A percentile compares a stretch with the other conserved stretches of the same genome.
phyloP scores from a whole-genome alignment of 805 yeast genomes.

The Barnettozyma siamensis region DNA sequence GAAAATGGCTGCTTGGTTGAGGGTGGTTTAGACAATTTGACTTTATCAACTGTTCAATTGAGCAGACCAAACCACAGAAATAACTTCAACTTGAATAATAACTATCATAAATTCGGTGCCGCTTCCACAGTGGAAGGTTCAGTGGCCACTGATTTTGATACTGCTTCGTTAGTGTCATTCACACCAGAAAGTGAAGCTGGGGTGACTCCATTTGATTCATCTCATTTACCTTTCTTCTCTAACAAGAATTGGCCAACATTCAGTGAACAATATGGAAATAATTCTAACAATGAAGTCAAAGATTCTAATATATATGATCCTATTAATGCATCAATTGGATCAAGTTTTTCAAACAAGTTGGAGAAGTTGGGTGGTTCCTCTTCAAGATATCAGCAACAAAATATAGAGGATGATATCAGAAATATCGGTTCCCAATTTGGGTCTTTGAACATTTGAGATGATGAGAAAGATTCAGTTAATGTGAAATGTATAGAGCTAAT shows the following conservation, averaged over 20 bases:
- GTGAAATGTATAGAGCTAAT: too few relatives aligned
- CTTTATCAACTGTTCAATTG: slow-evolving; percentile 59
- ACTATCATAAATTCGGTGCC: slow-evolving; percentile 8
- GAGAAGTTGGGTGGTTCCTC: slow-evolving; percentile 24
- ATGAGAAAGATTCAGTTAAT: too few relatives aligned
- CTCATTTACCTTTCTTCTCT: slow-evolving; percentile 18
- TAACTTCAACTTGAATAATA: slow-evolving; percentile 10
- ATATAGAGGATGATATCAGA: slow-evolving; percentile 19
- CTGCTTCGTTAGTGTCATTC: slow-evolving; percentile 35
- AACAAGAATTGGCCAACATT: slow-evolving; percentile 23
- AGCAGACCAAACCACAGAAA: slow-evolving; percentile 23
- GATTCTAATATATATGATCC: slow-evolving; percentile 16
- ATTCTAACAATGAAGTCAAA: slow-evolving; percentile 2
- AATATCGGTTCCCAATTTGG: slow-evolving; percentile 13
- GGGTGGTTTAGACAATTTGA: slow-evolving; percentile 78
- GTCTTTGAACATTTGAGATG: slow-evolving; percentile 5
- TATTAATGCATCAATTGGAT: slow-evolving; percentile 18
- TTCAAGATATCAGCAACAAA: slow-evolving; percentile 15
- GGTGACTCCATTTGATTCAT: slow-evolving; percentile 6
- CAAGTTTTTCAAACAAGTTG: slow-evolving; percentile 33
- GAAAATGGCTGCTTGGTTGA: slow-evolving; percentile 86
- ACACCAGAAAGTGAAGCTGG: slow-evolving; percentile 24
- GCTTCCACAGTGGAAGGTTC: slow-evolving; percentile 16
- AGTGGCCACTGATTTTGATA: slow-evolving; percentile 28
- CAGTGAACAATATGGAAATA: slow-evolving; percentile 14